These are phyloP conservation scores for Gnaphalium uliginosum DNA, from an alignment of 129 eudicot genomes.

Conservation along the genomic window DNA sequence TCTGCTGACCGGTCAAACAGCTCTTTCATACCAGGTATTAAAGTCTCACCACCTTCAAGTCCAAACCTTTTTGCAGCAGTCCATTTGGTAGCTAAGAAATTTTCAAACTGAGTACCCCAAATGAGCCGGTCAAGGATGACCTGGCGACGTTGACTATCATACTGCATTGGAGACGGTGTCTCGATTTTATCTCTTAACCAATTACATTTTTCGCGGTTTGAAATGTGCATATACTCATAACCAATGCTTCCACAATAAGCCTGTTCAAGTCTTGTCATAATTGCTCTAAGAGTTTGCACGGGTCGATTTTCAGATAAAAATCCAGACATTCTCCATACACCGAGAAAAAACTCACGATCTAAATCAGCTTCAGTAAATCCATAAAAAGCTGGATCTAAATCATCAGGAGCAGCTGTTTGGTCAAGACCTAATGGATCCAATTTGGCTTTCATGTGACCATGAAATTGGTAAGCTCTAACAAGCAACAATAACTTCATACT, in stretches of 20 bases:
- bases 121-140: constrained; percentile 85
- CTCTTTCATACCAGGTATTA: constrained; percentile 98
- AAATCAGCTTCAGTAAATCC: constrained; percentile 84
- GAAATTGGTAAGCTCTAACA: constrained; percentile 90
- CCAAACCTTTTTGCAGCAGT: constrained; percentile 96
- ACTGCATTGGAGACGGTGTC: constrained; percentile 76
- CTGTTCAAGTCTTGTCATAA: constrained; percentile 85
- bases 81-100: constrained; percentile 97
- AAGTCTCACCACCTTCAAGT: constrained; percentile 93
- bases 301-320: constrained; percentile 97
- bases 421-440: constrained; percentile 83
- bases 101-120: constrained; percentile 94
- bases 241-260: constrained; percentile 97
- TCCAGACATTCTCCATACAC: constrained; percentile 91
- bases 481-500: constrained; percentile 86
- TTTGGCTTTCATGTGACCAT: constrained; percentile 92
- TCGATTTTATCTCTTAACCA: constrained; percentile 94
- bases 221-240: constrained; percentile 91
- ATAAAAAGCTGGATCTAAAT: constrained; percentile 67
- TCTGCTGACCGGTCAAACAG: constrained; percentile 93
- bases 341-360: constrained; percentile 92
- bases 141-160: constrained; percentile 71
- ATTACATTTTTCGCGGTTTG: constrained; percentile 81
- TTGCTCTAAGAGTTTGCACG: constrained; percentile 82
- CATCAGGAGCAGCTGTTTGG: constrained; percentile 62